Evolutionary conservation across 371 early-diverging fungal species (phyloP).

Genomic region (Actinomucor elegans): DNA sequence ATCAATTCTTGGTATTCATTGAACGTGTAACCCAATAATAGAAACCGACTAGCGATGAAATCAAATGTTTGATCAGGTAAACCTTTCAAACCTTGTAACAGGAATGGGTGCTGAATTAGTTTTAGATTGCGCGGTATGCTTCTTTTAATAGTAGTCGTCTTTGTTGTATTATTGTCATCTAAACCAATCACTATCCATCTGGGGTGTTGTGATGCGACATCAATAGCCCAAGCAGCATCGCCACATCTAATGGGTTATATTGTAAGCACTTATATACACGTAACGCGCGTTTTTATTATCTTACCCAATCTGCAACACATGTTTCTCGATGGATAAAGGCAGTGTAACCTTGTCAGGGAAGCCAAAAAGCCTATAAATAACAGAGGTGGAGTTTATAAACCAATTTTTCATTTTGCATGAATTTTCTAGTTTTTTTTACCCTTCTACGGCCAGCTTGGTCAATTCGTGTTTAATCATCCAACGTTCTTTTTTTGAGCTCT

Average conservation of each 20-base stretch:
- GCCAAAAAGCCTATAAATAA: slow-evolving; percentile 28
- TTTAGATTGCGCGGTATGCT: slow-evolving; percentile 26
- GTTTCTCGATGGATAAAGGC: slow-evolving; percentile 20
- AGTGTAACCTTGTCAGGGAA: slow-evolving; percentile 27
- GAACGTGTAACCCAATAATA: slow-evolving; percentile 22
- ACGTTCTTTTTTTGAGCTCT: slow-evolving; percentile 13
- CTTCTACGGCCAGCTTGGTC: slow-evolving; percentile 36
- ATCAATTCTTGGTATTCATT: slow-evolving; percentile 30
- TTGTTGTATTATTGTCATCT: slow-evolving; percentile 24
- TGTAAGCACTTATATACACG: too few relatives aligned
- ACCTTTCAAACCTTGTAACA: slow-evolving; percentile 28
- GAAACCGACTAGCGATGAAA: slow-evolving; percentile 33
- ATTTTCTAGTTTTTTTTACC: too few relatives aligned
- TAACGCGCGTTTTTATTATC: too few relatives aligned
- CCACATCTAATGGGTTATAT: slow-evolving; percentile 29
- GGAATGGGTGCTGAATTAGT: slow-evolving; percentile 15
- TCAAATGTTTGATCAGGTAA: slow-evolving; percentile 39
- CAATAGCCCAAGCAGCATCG: slow-evolving; percentile 39
- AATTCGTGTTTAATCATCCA: slow-evolving; percentile 42
- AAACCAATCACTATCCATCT: slow-evolving; percentile 39
- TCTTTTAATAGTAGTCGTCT: neutral
- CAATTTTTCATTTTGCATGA: neutral
- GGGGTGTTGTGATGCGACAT: slow-evolving; percentile 32
- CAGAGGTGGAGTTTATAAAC: too few relatives aligned
- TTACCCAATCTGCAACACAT: slow-evolving; percentile 45